phyloP scores from a whole-genome alignment of 202 grass and related monocot genomes.

The Zoysia matrella region DNA sequence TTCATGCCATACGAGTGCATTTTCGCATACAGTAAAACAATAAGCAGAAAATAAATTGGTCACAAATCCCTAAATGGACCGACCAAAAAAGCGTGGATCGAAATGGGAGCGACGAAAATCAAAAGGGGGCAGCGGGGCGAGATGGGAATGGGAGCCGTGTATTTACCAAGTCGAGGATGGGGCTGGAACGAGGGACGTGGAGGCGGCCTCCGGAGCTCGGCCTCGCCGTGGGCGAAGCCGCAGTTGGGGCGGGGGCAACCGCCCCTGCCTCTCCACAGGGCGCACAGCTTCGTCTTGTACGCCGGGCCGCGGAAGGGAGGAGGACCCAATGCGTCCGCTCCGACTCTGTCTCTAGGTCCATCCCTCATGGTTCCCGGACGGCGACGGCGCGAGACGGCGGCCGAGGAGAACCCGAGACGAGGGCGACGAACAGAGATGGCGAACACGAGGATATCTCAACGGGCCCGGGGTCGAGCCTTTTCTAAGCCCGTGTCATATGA shows the following conservation, averaged over 20 bases:
- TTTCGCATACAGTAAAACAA: constrained; percentile 1
- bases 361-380: constrained; percentile 21
- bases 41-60: constrained; percentile 1
- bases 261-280: constrained; percentile 57
- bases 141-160: not conserved
- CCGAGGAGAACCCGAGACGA: constrained; percentile 3
- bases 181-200: constrained; percentile 43
- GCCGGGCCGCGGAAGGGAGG: constrained; percentile 53
- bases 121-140: not conserved
- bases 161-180: constrained; percentile 40
- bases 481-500: not conserved
- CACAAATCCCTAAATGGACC: constrained; percentile 15
- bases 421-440: not conserved
- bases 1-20: not conserved
- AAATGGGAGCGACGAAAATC: not conserved
- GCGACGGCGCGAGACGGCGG: constrained; percentile 2
- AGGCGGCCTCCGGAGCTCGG: constrained; percentile 68
- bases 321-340: constrained; percentile 37
- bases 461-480: not conserved
- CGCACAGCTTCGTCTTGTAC: constrained; percentile 88
- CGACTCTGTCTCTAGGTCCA: constrained; percentile 11
- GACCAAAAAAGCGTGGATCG: constrained; percentile 33
- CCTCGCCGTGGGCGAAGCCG: constrained; percentile 76
- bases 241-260: constrained; percentile 68
- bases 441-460: not conserved